A percentile compares a stretch with the other conserved stretches of the same genome.
These are phyloP conservation scores for Spiromastix sp. DNA, from an alignment of 2,329 filamentous ascomycete genomes.

Conservation along the genomic window DNA sequence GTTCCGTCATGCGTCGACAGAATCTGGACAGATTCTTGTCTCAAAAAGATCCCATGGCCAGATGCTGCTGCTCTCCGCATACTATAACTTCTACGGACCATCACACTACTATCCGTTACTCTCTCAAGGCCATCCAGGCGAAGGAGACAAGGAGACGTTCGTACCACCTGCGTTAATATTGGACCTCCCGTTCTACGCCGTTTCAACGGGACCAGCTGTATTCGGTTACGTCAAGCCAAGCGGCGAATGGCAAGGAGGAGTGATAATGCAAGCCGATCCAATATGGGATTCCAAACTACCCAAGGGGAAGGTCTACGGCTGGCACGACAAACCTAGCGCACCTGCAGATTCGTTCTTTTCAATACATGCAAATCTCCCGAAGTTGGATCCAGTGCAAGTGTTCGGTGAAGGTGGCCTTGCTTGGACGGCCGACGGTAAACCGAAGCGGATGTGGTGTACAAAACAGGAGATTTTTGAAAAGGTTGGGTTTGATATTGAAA, in stretches of 20 bases:
- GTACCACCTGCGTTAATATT: slow-evolving; percentile 9
- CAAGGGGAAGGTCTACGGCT: slow-evolving; percentile 8
- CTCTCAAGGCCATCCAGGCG: slow-evolving; percentile 20
- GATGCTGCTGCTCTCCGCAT: slow-evolving; percentile 40
- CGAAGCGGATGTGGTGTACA: slow-evolving; percentile 27
- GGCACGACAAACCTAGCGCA: slow-evolving; percentile 12
- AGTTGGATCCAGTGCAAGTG: slow-evolving; percentile 30
- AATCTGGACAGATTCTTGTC: slow-evolving; percentile 40
- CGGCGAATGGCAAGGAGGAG: slow-evolving; percentile 11
- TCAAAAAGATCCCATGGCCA: slow-evolving; percentile 39
- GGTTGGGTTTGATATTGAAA: slow-evolving; percentile 31
- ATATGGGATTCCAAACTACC: slow-evolving; percentile 24
- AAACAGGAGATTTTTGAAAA: slow-evolving; percentile 22
- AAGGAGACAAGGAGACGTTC: slow-evolving; percentile 14
- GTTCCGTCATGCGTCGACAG: slow-evolving; percentile 33
- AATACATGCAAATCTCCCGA: slow-evolving; percentile 30
- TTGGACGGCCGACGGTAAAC: slow-evolving; percentile 26
- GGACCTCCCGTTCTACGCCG: slow-evolving; percentile 11
- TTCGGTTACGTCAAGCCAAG: slow-evolving; percentile 10
- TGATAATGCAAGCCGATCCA: slow-evolving; percentile 21
- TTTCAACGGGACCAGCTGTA: slow-evolving; percentile 11
- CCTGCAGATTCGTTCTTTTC: slow-evolving; percentile 24
- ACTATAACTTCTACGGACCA: slow-evolving; percentile 48
- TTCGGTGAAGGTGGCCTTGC: slow-evolving; percentile 28
- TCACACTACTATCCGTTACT: slow-evolving; percentile 39